A percentile compares a stretch with the other conserved stretches of the same genome.
phyloP scores from a whole-genome alignment of 257 asterid genomes.

The Orobanche coerulescens region DNA sequence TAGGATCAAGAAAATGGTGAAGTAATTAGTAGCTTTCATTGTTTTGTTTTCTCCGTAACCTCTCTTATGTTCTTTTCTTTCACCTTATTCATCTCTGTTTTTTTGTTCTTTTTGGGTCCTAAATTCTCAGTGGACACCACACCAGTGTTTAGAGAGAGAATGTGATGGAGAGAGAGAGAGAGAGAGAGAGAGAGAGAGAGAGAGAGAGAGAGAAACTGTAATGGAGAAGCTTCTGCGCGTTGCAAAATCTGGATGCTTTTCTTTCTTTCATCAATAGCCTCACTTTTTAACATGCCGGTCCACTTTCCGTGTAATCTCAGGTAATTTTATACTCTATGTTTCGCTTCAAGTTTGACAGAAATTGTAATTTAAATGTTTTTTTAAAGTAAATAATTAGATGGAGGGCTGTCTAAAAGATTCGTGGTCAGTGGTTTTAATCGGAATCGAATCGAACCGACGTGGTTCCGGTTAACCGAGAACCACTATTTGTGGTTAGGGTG shows the following conservation, averaged over 20 bases:
- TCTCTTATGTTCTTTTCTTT: constrained; percentile 28
- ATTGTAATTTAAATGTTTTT: too few relatives aligned
- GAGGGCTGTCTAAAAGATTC: too few relatives aligned
- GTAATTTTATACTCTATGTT: too few relatives aligned
- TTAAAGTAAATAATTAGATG: too few relatives aligned
- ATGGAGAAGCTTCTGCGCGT: constrained; percentile 53
- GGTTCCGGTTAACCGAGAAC: too few relatives aligned
- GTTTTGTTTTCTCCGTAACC: constrained; percentile 27
- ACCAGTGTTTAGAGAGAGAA: not conserved
- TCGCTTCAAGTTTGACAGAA: too few relatives aligned
- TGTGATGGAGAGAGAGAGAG: constrained; percentile 3
- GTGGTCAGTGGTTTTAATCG: too few relatives aligned
- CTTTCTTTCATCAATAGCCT: constrained; percentile 27
- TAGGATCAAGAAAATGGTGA: constrained; percentile 32
- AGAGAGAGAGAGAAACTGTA: constrained; percentile 18
- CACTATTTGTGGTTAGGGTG: too few relatives aligned
- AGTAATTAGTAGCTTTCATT: constrained; percentile 39
- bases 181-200: constrained; percentile 14
- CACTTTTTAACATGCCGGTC: too few relatives aligned
- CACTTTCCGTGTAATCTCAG: too few relatives aligned
- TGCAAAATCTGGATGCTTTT: constrained; percentile 58
- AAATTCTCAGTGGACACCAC: constrained; percentile 18
- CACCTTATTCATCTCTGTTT: constrained; percentile 44
- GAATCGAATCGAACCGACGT: too few relatives aligned
- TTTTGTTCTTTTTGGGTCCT: constrained; percentile 12